Conservation (phyloP, 1,284 basidiomycete genomes). For the Golubevia pallescens region DNA sequence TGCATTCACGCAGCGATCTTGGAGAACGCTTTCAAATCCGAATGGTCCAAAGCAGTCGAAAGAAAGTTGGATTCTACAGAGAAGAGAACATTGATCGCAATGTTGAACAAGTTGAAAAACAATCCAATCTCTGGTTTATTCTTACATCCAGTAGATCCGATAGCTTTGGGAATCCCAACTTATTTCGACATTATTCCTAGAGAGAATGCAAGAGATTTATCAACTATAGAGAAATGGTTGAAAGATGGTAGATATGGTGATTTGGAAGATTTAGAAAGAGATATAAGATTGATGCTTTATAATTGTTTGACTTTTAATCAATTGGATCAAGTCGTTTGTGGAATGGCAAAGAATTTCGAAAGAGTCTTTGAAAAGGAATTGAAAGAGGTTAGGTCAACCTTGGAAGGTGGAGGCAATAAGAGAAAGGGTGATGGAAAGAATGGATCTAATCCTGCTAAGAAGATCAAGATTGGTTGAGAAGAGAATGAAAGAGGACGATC, state of each 20-base stretch:
- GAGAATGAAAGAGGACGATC: neutral
- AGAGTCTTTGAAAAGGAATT: slow-evolving; percentile 56
- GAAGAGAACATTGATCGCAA: slow-evolving; percentile 77
- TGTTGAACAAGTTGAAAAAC: slow-evolving; percentile 71
- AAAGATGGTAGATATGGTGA: slow-evolving; percentile 82
- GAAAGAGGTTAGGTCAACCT: slow-evolving; percentile 12
- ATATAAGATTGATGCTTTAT: slow-evolving; percentile 81
- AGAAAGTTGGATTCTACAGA: slow-evolving; percentile 79
- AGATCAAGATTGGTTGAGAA: neutral
- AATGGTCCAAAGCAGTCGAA: slow-evolving; percentile 82
- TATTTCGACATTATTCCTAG: slow-evolving; percentile 81
- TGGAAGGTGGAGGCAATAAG: neutral
- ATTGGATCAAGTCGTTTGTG: slow-evolving; percentile 76
- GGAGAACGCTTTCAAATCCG: slow-evolving; percentile 75
- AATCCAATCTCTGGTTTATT: slow-evolving; percentile 37
- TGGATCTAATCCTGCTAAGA: neutral
- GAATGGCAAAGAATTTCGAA: slow-evolving; percentile 63
- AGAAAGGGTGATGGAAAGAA: neutral
- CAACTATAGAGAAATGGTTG: slow-evolving; percentile 80
- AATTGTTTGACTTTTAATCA: slow-evolving; percentile 89
- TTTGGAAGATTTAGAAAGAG: slow-evolving; percentile 77
- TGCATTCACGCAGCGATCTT: slow-evolving; percentile 76
- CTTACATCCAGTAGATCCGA: slow-evolving; percentile 68
- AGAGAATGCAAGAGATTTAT: slow-evolving; percentile 85
- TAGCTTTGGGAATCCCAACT: slow-evolving; percentile 77